Evolutionary conservation across 2,329 filamentous ascomycete species (phyloP).

Genomic region (Ophiostoma novo-ulmi): DNA sequence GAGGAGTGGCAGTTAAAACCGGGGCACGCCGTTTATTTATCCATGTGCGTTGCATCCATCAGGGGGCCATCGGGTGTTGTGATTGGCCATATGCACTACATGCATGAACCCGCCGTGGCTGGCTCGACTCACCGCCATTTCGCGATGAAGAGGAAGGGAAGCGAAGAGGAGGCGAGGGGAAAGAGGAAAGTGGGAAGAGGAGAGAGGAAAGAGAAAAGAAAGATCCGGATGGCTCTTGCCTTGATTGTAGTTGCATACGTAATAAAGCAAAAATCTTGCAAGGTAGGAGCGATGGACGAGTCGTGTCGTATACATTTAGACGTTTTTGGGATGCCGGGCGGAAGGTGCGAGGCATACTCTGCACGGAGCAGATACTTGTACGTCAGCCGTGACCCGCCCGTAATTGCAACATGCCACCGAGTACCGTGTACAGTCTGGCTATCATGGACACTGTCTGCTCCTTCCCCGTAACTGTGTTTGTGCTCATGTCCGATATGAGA

Average conservation of each 20-base stretch:
- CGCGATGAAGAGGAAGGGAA: neutral
- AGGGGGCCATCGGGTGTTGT: neutral
- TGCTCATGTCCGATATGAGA: neutral
- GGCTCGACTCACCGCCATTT: slow-evolving; percentile 28
- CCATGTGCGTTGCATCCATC: slow-evolving; percentile 26
- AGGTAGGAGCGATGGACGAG: neutral
- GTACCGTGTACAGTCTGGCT: neutral
- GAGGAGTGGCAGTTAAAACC: neutral
- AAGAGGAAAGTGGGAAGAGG: neutral
- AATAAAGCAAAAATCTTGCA: neutral
- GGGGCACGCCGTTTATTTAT: slow-evolving; percentile 24
- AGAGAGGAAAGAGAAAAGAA: neutral
- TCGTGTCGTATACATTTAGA: neutral
- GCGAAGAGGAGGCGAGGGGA: neutral
- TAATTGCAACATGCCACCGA: neutral
- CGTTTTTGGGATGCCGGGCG: neutral
- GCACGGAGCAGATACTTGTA: neutral
- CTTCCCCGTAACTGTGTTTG: neutral
- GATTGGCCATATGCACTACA: slow-evolving; percentile 24
- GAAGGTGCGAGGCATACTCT: neutral
- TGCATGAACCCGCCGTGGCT: slow-evolving; percentile 29
- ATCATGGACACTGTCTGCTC: slow-evolving; percentile 5
- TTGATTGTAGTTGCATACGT: neutral
- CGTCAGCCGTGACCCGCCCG: neutral
- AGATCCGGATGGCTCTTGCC: slow-evolving; percentile 13